These are phyloP conservation scores for Colletotrichum zoysiae DNA, from an alignment of 2,329 filamentous ascomycete species.

Conservation along the genomic window DNA sequence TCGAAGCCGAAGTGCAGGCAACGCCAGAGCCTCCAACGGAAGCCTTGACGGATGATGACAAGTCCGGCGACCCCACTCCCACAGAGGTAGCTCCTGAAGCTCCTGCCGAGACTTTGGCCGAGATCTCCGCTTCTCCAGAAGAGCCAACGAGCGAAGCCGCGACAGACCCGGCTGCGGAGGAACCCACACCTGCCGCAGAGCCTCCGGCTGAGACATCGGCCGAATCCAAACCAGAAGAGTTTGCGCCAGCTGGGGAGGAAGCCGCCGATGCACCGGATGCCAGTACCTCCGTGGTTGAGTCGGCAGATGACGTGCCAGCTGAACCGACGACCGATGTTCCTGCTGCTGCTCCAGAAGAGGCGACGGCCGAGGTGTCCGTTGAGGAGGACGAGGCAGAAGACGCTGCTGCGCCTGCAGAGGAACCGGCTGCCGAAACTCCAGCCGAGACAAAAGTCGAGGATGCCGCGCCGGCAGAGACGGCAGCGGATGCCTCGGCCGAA, in stretches of 20 bases:
- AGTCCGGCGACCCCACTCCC: not conserved
- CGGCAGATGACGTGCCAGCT: not conserved
- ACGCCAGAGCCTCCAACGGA: not conserved
- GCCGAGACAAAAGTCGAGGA: not conserved
- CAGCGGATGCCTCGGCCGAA: not conserved
- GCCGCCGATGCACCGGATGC: not conserved
- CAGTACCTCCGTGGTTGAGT: not conserved
- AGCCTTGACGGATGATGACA: not conserved
- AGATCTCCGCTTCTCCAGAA: not conserved
- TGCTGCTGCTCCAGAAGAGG: not conserved
- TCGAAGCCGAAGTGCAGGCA: not conserved
- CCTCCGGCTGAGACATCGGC: constrained; percentile 8
- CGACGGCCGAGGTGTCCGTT: not conserved
- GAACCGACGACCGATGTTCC: not conserved
- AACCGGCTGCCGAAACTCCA: not conserved
- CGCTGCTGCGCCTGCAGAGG: constrained; percentile 13
- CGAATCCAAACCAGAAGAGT: not conserved
- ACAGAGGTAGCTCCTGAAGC: not conserved
- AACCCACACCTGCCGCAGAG: constrained; percentile 28
- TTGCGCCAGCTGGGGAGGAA: not conserved
- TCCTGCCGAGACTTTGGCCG: not conserved
- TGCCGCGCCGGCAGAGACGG: not conserved
- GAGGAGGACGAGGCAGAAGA: not conserved
- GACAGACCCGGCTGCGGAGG: constrained; percentile 32
- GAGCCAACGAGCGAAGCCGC: constrained; percentile 17